These are phyloP conservation scores for Syzygium syzygioides DNA, from an alignment of 441 rosid genomes.

Conservation along the genomic window DNA sequence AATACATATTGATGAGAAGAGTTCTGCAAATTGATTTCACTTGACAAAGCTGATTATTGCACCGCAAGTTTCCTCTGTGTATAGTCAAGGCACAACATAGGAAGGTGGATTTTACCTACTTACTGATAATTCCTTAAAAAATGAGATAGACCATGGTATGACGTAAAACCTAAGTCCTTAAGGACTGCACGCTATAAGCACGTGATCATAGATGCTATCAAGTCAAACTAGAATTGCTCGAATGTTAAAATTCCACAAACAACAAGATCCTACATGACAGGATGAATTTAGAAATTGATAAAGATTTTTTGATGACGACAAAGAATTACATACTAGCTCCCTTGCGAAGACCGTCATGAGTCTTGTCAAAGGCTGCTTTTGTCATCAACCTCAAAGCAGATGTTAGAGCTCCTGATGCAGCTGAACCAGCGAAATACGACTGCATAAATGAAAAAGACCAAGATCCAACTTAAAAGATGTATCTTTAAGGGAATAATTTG, in stretches of 20 bases:
- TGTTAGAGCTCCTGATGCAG: constrained; percentile 50
- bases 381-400: constrained; percentile 68
- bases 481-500: neutral
- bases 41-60: neutral
- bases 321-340: constrained; percentile 39
- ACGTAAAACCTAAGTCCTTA: neutral
- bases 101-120: neutral
- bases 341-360: constrained; percentile 45
- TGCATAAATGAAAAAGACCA: constrained; percentile 7
- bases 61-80: neutral
- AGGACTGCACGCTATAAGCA: neutral
- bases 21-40: neutral
- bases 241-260: neutral
- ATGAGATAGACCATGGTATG: neutral
- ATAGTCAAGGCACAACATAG: neutral
- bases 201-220: neutral
- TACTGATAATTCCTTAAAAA: neutral
- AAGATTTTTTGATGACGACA: neutral
- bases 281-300: neutral
- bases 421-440: constrained; percentile 34
- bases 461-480: neutral
- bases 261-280: neutral
- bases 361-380: constrained; percentile 61
- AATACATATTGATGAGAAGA: neutral
- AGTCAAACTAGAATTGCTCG: neutral